A percentile compares a stretch with the other conserved stretches of the same genome.
These are phyloP conservation scores for Juglanconis sp. DNA, from an alignment of 2,329 filamentous ascomycete genomes.

Conservation along the genomic window DNA sequence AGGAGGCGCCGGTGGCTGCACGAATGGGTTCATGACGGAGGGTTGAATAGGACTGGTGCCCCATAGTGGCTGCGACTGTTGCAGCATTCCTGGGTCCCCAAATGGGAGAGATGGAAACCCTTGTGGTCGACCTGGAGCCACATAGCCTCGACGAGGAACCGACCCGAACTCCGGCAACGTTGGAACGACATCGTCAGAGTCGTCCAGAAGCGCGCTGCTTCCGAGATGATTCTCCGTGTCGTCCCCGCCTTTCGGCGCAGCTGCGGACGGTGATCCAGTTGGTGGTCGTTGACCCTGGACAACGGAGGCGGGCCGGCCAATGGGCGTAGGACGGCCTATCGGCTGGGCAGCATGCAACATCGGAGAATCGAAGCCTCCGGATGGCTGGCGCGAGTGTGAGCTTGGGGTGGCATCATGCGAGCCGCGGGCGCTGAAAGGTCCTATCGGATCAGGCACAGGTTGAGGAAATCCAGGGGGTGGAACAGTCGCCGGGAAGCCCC, in stretches of 20 bases:
- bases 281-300: conserved; percentile 47
- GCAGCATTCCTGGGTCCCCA: conserved; percentile 17
- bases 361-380: conserved; percentile 62
- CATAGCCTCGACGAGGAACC: conserved; percentile 41
- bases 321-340: conserved; percentile 79
- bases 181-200: conserved; percentile 55
- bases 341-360: conserved; percentile 59
- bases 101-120: conserved; percentile 38
- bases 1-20: conserved; percentile 36
- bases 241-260: conserved; percentile 58
- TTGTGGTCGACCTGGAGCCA: conserved; percentile 46
- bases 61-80: conserved; percentile 12
- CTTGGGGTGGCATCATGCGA: conserved; percentile 38
- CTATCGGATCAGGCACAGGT: conserved; percentile 38
- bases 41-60: conserved; percentile 23
- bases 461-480: conserved; percentile 55
- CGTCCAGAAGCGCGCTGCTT: conserved; percentile 82
- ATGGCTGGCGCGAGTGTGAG: conserved; percentile 73
- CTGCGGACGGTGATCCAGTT: conserved; percentile 22
- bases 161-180: conserved; percentile 15
- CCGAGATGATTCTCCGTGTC: conserved; percentile 77
- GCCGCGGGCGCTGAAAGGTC: conserved; percentile 31
- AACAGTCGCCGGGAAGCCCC: conserved; percentile 42
- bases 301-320: conserved; percentile 79
- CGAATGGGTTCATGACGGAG: conserved; percentile 22